Evolutionary conservation across 805 yeast genomes (phyloP).

Genomic region (Pichia gijzeniarum): DNA sequence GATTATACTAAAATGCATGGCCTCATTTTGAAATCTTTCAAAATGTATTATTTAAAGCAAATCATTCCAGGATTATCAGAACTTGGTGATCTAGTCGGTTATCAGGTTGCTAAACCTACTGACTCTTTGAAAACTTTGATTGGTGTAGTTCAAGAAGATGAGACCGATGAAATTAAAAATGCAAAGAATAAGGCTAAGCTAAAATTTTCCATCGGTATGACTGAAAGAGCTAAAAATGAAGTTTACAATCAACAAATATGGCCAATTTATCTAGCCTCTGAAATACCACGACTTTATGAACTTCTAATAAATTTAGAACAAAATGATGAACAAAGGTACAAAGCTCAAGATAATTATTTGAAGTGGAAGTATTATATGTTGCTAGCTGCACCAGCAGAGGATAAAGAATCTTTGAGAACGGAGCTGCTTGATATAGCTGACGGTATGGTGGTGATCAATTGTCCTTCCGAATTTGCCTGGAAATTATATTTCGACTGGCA

Average conservation of each 20-base stretch:
- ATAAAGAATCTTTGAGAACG: slow-evolving; percentile 33
- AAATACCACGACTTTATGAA: slow-evolving; percentile 48
- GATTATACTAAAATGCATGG: slow-evolving; percentile 34
- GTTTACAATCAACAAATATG: slow-evolving; percentile 37
- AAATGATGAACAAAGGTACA: slow-evolving; percentile 54
- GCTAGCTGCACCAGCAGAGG: slow-evolving; percentile 41
- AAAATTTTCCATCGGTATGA: slow-evolving; percentile 40
- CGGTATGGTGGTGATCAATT: slow-evolving; percentile 66
- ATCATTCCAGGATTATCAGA: slow-evolving; percentile 48
- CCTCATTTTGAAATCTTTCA: slow-evolving; percentile 18
- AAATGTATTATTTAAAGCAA: slow-evolving; percentile 42
- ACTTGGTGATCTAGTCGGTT: slow-evolving; percentile 47
- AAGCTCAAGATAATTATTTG: slow-evolving; percentile 54
- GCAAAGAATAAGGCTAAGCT: slow-evolving; percentile 42
- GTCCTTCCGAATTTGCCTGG: slow-evolving; percentile 65
- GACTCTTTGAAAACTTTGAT: slow-evolving; percentile 40
- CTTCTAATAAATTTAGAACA: slow-evolving; percentile 48
- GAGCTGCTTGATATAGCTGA: slow-evolving; percentile 52
- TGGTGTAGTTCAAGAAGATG: slow-evolving; percentile 34
- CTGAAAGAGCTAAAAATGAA: slow-evolving; percentile 27
- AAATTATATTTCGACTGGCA: slow-evolving; percentile 62
- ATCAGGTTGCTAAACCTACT: slow-evolving; percentile 39
- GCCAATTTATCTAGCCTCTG: slow-evolving; percentile 44
- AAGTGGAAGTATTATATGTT: slow-evolving; percentile 50
- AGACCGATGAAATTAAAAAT: slow-evolving; percentile 36